Percentiles rank a stretch among this genome's conserved stretches.
phyloP scores from a whole-genome alignment of 352 stramenopile species.

The Phytophthora fragariae region DNA sequence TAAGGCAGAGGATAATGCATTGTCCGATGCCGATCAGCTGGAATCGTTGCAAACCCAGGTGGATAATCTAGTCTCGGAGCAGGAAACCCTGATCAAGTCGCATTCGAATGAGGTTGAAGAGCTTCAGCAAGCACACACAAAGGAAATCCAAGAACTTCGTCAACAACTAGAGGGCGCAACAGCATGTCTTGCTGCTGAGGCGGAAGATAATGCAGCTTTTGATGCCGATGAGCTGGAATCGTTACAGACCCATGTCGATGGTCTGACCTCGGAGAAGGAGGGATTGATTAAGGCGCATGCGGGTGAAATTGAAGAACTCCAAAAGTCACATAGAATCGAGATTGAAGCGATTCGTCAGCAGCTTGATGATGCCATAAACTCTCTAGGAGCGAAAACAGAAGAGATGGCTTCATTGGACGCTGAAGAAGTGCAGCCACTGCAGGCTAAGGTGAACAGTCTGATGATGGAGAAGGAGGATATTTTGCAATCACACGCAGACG shows the following conservation, averaged over 20 bases:
- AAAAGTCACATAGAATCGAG: conserved; percentile 3
- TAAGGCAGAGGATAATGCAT: not conserved
- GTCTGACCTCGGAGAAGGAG: conserved; percentile 16
- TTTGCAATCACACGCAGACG: not conserved
- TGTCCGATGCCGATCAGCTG: not conserved
- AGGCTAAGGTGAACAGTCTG: too few species aligned
- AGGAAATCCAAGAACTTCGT: too few species aligned
- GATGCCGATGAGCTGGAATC: conserved; percentile 19
- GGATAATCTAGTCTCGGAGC: not conserved
- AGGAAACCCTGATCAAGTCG: too few species aligned
- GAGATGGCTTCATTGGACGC: conserved; percentile 19
- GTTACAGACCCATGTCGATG: conserved; percentile 28
- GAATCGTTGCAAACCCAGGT: not conserved
- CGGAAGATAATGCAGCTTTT: too few species aligned
- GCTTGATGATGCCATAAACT: conserved; percentile 28
- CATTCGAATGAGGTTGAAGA: too few species aligned
- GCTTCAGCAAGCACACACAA: too few species aligned
- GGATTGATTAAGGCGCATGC: conserved; percentile 12
- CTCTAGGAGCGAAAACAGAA: conserved; percentile 14
- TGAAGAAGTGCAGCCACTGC: not conserved
- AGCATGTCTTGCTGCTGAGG: too few species aligned
- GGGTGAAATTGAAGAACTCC: conserved; percentile 32
- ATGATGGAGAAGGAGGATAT: too few species aligned
- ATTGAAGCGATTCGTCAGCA: conserved; percentile 26
- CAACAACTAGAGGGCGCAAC: too few species aligned